phyloP scores from a whole-genome alignment of 352 stramenopile species.

The Phytopythium boreale region DNA sequence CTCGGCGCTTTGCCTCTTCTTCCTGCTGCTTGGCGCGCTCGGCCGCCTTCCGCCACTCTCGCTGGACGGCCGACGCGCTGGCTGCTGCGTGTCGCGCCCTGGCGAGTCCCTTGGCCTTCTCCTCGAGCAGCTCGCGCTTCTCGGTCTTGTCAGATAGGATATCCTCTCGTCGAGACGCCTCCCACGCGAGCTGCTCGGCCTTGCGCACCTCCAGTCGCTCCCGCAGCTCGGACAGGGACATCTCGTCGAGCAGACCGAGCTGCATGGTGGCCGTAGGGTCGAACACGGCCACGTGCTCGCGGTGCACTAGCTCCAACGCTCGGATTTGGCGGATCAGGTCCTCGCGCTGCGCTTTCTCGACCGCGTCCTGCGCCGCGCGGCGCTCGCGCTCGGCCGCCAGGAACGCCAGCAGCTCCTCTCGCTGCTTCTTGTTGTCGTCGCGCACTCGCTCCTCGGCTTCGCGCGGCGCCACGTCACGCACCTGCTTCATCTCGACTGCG shows the following conservation, averaged over 20 bases:
- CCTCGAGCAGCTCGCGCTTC: conserved; percentile 68
- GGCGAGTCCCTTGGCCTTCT: conserved; percentile 78
- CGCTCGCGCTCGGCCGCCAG: conserved; percentile 54
- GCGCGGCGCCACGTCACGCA: conserved; percentile 74
- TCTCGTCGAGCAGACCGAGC: conserved; percentile 89
- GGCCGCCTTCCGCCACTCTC: conserved; percentile 54
- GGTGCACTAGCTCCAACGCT: conserved; percentile 75
- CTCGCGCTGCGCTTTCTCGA: conserved; percentile 72
- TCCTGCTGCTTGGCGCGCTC: conserved; percentile 50
- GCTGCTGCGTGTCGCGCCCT: conserved; percentile 62
- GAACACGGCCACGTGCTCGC: conserved; percentile 83
- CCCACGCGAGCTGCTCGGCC: conserved; percentile 59
- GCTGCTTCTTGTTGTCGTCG: conserved; percentile 54
- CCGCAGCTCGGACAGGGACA: conserved; percentile 86
- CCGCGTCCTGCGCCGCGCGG: conserved; percentile 53
- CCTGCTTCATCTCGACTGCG: conserved; percentile 66
- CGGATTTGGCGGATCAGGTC: conserved; percentile 87
- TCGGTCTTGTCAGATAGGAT: conserved; percentile 79
- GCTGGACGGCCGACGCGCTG: conserved; percentile 49
- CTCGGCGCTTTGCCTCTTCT: conserved; percentile 47
- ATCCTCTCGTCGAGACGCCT: conserved; percentile 56
- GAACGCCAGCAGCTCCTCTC: conserved; percentile 65
- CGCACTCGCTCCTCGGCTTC: conserved; percentile 67
- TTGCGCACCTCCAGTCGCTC: conserved; percentile 84
- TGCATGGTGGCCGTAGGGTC: conserved; percentile 88